Base-by-base conservation (phyloP, 768 basidiomycete genomes). In the Boletellus ananiceps region DNA sequence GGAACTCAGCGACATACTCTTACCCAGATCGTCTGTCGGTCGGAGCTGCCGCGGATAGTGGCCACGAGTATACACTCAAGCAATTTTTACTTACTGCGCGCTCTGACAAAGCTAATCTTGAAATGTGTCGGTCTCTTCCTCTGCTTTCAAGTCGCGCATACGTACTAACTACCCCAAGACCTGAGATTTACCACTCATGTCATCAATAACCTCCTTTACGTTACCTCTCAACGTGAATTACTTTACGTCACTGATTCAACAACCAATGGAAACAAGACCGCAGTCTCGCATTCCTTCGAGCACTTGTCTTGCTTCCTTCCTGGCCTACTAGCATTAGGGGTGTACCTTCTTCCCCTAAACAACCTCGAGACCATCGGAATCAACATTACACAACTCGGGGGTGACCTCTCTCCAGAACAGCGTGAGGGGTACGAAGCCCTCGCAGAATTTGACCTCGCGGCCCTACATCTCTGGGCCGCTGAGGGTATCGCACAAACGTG, bases 251-350 rank as follows among this genome's bases (percentile, higher is more conserved):
- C 84, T 8, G 84, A 84, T 58, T 69, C 70, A 15, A 52, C 51
- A 14, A 61, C 62, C 1, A 52, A 48, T 23, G 59, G 64, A 35
- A 62, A 68, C 27, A 55, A 56, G 9, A 68, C 63, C 23, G 51
- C 57, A 14, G 72, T 77, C 19, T 70, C 74, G 9, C 79, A 84
- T 55, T 58, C 62, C 18, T 80, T 88, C 46, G 87, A 89, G 53
- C 87, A 90, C 58, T 69, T 90, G 23, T 81, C 86, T 11, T 88
- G 87, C 65, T 90, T 88, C 70, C 73, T 87, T 41, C 86, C 86
- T 0, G 87, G 88, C 14, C 69, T 88, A 14, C 71, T 90, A 42
- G 85, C 87, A 5, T 73, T 90, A 3, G 87, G 88, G 21, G 84
- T 69, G 5, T 76, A 83, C 53, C 76, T 76, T 11, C 74, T 88